phyloP scores from a whole-genome alignment of 768 basidiomycete genomes.

The Fibroporia radiculosa region DNA sequence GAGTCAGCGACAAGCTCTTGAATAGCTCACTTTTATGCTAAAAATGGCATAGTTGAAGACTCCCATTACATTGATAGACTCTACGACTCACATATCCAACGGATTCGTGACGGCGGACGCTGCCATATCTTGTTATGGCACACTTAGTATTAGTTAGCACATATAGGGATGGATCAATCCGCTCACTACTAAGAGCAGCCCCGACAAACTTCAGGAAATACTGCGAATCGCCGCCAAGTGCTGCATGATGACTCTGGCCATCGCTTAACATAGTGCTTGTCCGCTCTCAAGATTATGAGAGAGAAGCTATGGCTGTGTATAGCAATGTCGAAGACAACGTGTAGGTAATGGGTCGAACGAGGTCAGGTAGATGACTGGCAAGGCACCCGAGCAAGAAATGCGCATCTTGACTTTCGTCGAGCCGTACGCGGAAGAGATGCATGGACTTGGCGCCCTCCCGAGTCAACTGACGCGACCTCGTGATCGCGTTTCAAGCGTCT shows the following conservation, averaged over 20 bases:
- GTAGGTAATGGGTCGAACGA: no score
- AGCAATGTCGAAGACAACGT: no score
- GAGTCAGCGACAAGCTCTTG: background rate
- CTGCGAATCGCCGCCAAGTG: conserved; percentile 16
- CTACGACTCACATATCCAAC: conserved; percentile 23
- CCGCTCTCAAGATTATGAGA: no score
- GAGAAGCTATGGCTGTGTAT: no score
- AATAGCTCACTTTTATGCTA: conserved; percentile 21
- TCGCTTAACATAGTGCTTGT: background rate
- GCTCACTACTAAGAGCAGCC: conserved; percentile 24
- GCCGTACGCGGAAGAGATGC: no score
- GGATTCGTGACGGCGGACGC: conserved; percentile 29
- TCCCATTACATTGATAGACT: background rate
- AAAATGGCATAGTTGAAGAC: background rate
- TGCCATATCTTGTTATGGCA: conserved; percentile 22
- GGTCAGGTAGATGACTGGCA: no score
- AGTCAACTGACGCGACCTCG: no score
- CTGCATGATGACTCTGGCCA: no score
- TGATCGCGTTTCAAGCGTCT: no score
- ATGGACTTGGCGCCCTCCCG: no score
- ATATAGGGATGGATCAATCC: background rate
- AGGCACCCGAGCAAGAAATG: no score
- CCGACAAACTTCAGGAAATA: conserved; percentile 23
- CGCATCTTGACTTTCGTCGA: no score
- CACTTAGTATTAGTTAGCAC: background rate